Evolutionary conservation across 129 eudicot species (phyloP), one percentile per base, ranked within the genome.

Genomic region (Scalesia atractyloides): DNA sequence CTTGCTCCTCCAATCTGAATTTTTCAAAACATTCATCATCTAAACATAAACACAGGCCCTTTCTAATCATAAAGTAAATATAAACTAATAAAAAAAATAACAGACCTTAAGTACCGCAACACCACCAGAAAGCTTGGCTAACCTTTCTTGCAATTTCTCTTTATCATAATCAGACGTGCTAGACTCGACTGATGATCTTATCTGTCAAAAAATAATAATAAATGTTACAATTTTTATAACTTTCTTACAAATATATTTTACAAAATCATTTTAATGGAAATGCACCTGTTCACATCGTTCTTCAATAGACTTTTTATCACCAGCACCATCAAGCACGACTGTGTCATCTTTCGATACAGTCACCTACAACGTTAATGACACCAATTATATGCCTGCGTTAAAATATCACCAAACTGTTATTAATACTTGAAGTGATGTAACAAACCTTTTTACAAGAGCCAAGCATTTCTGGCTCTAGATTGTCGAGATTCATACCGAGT

Each of bases 111-210:
- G 82, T 17, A 92, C 97, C 58, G 97, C 97, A 66, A 92, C 89
- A 37, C 97, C 97, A 41, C 97, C 97, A 72, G 96, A 92, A 68
- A 92, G 94, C 79, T 89, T 92, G 3, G 97, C 97, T 17, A 92
- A 75, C 72, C 97, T 85, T 65, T 92, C 97, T 76, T 92, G 94
- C 56, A 89, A 65, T 63, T 92, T 92, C 70, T 92, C 97, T 70
- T 86, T 92, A 74, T 92, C 97, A 64, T 92, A 92, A 73, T 89
- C 96, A 54, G 97, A 92, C n/a, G 91, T 85, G 76, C 89, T 85
- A 61, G 77, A 69, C 75, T 92, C 94, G 3, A 92, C 78, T 72
- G 76, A 80, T 33, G 91, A 85, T 69, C 97, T 76, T 5, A 91
- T 91, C 97, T 91, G 85, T 78, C 60, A 17, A 15, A 48, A 0